Evolutionary conservation across 805 yeast genomes (phyloP).

Genomic region (Helenozyma baotianmanensis): DNA sequence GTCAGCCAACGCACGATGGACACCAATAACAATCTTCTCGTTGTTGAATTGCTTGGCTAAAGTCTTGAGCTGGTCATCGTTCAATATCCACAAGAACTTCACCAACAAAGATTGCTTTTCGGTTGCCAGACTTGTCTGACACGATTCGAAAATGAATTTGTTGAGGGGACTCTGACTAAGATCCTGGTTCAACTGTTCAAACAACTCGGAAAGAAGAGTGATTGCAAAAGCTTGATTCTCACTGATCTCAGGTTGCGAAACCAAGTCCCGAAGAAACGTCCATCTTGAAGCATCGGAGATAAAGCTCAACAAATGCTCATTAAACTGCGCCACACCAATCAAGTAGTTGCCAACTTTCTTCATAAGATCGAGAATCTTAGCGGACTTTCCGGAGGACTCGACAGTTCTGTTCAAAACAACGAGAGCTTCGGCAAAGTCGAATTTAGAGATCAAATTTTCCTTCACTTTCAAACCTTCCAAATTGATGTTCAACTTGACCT

Average conservation of each 20-base stretch:
- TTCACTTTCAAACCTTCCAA: conserved; percentile 2
- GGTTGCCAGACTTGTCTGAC: conserved; percentile 1
- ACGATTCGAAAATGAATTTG: conserved; percentile 7
- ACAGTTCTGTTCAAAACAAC: conserved; percentile 33
- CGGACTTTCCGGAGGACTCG: conserved; percentile 17
- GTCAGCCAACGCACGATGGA: conserved; percentile 2
- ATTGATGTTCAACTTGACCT: conserved; percentile 1
- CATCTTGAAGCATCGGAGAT: conserved; percentile 18
- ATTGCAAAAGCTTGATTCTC: conserved; percentile 25
- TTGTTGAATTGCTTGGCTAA: conserved; percentile 7
- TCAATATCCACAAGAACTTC: conserved; percentile 24
- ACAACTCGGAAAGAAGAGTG: conserved; percentile 31
- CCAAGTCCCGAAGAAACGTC: conserved; percentile 12
- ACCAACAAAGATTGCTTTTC: conserved; percentile 16
- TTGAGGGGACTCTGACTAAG: conserved; percentile 9
- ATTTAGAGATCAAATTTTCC: conserved; percentile 25
- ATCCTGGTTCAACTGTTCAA: conserved; percentile 22
- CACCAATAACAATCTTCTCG: conserved; percentile 4
- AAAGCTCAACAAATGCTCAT: conserved; percentile 10
- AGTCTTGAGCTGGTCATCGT: conserved; percentile 16
- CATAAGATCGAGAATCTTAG: conserved; percentile 31
- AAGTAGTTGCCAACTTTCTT: conserved; percentile 42
- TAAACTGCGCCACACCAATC: conserved; percentile 10
- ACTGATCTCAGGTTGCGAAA: conserved; percentile 1
- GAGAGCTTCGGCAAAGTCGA: conserved; percentile 47